phyloP scores from a whole-genome alignment of 164 flowering plant species.

The Nymphaea thermarum region DNA sequence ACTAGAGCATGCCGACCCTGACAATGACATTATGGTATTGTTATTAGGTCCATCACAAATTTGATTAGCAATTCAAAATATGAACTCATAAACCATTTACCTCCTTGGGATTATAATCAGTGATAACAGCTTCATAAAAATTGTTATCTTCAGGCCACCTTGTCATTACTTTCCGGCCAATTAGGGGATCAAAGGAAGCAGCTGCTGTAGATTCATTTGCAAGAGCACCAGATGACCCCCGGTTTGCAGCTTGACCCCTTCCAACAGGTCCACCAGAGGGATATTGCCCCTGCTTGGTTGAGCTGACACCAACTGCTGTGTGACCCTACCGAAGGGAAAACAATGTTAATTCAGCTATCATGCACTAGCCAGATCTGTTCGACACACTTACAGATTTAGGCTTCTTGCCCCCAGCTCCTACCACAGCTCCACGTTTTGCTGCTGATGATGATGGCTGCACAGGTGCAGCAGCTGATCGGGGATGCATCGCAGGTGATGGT shows the following conservation, averaged over 20 bases:
- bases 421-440: slow-evolving; percentile 11
- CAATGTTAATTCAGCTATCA: background rate
- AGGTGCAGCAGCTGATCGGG: slow-evolving; percentile 22
- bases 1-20: slow-evolving; percentile 50
- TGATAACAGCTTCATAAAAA: slow-evolving; percentile 90
- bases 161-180: slow-evolving; percentile 84
- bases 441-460: slow-evolving; percentile 35
- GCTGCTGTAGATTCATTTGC: slow-evolving; percentile 40
- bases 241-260: slow-evolving; percentile 34
- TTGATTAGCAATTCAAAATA: background rate
- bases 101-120: slow-evolving; percentile 57
- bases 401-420: slow-evolving; percentile 29
- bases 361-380: background rate
- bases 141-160: slow-evolving; percentile 96
- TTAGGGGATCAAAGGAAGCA: slow-evolving; percentile 34
- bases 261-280: slow-evolving; percentile 46
- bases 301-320: slow-evolving; percentile 23
- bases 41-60: background rate
- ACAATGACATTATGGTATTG: background rate
- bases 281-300: slow-evolving; percentile 38
- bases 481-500: slow-evolving; percentile 30
- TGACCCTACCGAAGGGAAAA: slow-evolving; percentile 9
- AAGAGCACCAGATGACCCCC: slow-evolving; percentile 32
- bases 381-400: slow-evolving; percentile 37
- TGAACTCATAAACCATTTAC: slow-evolving; percentile 16